Conservation (phyloP, 148 eudicot genomes). For the Camellia lanceoleosa region DNA sequence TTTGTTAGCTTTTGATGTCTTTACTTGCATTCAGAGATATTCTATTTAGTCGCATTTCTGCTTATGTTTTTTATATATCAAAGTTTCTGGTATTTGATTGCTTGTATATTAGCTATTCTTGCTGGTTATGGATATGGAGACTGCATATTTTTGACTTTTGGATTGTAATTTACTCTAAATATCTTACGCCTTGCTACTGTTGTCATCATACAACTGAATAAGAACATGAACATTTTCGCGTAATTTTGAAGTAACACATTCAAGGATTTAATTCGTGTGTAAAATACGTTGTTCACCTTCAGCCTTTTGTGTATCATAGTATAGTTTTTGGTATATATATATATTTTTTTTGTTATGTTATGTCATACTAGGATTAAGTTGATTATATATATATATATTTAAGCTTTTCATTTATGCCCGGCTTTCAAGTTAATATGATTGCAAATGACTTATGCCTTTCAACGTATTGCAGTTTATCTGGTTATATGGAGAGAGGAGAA, state of each 20-base stretch:
- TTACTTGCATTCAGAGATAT: neutral
- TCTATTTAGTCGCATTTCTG: neutral
- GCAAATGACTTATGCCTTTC: constrained; percentile 8
- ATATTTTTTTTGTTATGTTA: neutral
- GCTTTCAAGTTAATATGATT: neutral
- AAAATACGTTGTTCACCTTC: neutral
- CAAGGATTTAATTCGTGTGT: neutral
- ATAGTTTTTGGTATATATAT: neutral
- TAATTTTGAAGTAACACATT: neutral
- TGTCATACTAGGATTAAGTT: neutral
- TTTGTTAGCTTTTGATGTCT: neutral
- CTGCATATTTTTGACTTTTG: neutral
- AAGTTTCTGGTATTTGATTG: neutral
- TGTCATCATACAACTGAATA: neutral
- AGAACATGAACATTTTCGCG: neutral
- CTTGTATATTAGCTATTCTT: neutral
- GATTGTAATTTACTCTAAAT: neutral
- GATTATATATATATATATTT: neutral
- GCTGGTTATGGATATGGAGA: neutral
- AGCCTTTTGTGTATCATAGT: neutral
- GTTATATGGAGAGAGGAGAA: constrained; percentile 55
- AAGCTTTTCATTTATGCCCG: neutral
- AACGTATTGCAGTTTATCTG: constrained; percentile 21
- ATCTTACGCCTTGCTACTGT: neutral
- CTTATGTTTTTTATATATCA: neutral